Evolutionary conservation across 2,329 filamentous ascomycete species (phyloP), one percentile per base, ranked within the genome.

Genomic region (Colletotrichum lindemuthianum): DNA sequence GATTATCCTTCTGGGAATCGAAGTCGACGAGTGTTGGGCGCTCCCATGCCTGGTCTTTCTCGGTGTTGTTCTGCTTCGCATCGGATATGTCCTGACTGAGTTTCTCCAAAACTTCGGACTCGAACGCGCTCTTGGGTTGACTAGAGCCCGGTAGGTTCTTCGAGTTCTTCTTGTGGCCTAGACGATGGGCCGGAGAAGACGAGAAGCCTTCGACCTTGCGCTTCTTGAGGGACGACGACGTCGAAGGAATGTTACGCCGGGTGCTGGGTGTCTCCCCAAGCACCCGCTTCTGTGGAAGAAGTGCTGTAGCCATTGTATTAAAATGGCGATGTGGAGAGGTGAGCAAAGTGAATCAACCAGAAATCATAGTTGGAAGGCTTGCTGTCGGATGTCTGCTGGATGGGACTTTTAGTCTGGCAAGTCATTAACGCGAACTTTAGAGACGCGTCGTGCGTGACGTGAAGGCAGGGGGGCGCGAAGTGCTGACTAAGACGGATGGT

Each of bases 21-120:
- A 86, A 87, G 58, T 80, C 76, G n/a, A 74, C 76, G 5, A 86
- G 79, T 0, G 84, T 82, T 6, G 86, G 86, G 1, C 86, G 83
- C 50, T 90, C 89, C 96, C 96, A 99, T 74, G 92, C 86, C 77
- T 99, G 96, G 75, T 98, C 95, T 76, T 90, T 96, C 75, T 99
- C 96, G 2, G 92, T 85, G 77, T 96, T 98, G 77, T 86, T 92
- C 72, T 92, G 85, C 82, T 94, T 97, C 70, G 96, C 83, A 16
- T 90, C 91, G 32, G 87, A 90, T 67, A 98, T 94, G 74, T 97
- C 93, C 78, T 98, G 95, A 67, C 93, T 96, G 78, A 99, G 87
- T 82, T 97, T 97, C 83, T 97, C 95, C 67, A 99, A 84, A 2
- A 97, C 92, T 74, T 97, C 93, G 63, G 91, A 90, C 78, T 98